These are phyloP conservation scores for Colletotrichum brevisporum DNA, from an alignment of 2,329 filamentous ascomycete species.

Conservation along the genomic window DNA sequence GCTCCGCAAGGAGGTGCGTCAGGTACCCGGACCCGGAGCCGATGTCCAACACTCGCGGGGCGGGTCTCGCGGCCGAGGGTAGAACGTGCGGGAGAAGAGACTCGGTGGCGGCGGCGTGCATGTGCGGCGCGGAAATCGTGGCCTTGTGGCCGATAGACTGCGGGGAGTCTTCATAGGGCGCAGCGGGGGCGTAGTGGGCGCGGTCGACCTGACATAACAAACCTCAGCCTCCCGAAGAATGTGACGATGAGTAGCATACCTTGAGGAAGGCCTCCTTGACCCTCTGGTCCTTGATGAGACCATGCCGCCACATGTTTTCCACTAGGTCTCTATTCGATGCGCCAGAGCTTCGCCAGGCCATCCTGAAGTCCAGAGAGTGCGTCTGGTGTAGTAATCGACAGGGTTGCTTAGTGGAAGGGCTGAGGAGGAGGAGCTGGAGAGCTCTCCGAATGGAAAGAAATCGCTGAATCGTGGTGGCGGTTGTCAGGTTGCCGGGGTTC, in stretches of 20 bases:
- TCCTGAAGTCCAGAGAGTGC: slow-evolving; percentile 54
- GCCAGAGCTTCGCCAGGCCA: slow-evolving; percentile 94
- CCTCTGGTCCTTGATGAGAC: slow-evolving; percentile 78
- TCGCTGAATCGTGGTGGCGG: slow-evolving; percentile 30
- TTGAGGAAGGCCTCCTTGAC: slow-evolving; percentile 86
- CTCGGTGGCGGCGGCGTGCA: slow-evolving; percentile 70
- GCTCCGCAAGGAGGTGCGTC: slow-evolving; percentile 87
- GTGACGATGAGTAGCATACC: slow-evolving; percentile 54
- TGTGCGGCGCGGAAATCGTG: slow-evolving; percentile 73
- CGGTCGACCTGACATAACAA: slow-evolving; percentile 79
- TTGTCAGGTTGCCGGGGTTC: neutral
- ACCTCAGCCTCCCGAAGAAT: neutral
- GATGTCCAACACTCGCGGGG: slow-evolving; percentile 76
- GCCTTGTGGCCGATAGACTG: slow-evolving; percentile 69
- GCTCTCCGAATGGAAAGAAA: slow-evolving; percentile 10
- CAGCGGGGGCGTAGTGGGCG: slow-evolving; percentile 81
- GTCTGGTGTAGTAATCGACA: slow-evolving; percentile 3
- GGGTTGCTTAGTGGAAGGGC: neutral
- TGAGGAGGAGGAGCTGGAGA: slow-evolving; percentile 29
- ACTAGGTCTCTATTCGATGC: slow-evolving; percentile 81
- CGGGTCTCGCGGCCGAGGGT: slow-evolving; percentile 51
- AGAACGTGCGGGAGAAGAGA: slow-evolving; percentile 61
- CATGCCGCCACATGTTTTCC: slow-evolving; percentile 80
- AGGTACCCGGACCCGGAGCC: slow-evolving; percentile 86
- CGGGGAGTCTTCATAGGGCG: slow-evolving; percentile 76